Base-by-base conservation (phyloP, 2,329 filamentous ascomycete species). In the Macroventuria anomochaeta region DNA sequence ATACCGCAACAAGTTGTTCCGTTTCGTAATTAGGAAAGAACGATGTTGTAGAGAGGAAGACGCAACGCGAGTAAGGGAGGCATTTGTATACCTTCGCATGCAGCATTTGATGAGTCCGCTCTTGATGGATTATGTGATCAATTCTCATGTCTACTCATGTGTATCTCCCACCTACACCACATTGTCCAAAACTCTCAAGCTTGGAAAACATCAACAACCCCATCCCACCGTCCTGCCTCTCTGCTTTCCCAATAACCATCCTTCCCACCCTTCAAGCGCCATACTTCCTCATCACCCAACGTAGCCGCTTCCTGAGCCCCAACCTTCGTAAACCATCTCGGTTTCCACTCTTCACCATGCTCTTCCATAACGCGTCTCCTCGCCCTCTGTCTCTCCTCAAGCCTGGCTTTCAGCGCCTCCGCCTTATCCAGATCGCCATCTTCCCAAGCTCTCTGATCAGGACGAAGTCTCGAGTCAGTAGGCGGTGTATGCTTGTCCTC, bases 161-260 rank as follows among this genome's bases (percentile, higher is more conserved):
- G 13, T 20, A 36, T 7, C 3, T 37, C 31, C 23, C 20, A 26
- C 11, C 3, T n/a, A 17, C 7, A 17, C 25, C 25, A 29, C 12
- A 28, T 11, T 4, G 11, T 8, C 15, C n/a, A n/a, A n/a, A n/a
- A n/a, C n/a, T n/a, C 15, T 11, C 21, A 15, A 18, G 7, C 13
- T 13, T 80, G 73, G 68, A 87, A 84, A 40, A 88, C 81, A 48
- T 82, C 77, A 52, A 79, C 74, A 33, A 86, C 79, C 6, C 79
- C 80, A 7, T 75, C 75, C 91, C 90, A 96, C 50, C 79, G 79
- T 1, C 87, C 87, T 59, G 79, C 84, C 2, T 80, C 82, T 56
- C 93, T 84, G 76, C 91, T 88, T 70, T 96, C 93, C 95, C 95
- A 99, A 76, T 99, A 99, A 7, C 91, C 88, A 15, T 96, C 91